Conservation (phyloP, 495 filamentous ascomycete species). For the Usnea hakonensis region DNA sequence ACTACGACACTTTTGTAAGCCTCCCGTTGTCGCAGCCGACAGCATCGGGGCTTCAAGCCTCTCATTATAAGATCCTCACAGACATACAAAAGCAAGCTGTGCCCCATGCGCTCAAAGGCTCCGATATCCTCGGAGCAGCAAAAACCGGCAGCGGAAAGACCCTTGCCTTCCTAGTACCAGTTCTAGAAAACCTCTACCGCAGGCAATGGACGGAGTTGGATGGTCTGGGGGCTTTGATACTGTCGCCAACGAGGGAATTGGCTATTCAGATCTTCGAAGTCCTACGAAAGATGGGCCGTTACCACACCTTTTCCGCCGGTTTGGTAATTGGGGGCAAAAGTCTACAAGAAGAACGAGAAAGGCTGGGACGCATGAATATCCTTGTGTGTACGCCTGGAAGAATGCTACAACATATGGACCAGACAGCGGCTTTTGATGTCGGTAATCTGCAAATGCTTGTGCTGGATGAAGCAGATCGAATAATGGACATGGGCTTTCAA, state of each 20-base stretch:
- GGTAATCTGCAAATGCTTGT: slow-evolving; percentile 89
- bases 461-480: slow-evolving; percentile 91
- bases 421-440: slow-evolving; percentile 84
- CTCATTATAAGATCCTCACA: slow-evolving; percentile 82
- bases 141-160: slow-evolving; percentile 98
- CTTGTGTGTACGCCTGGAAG: slow-evolving; percentile 91
- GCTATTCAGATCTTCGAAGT: slow-evolving; percentile 98
- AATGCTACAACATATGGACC: slow-evolving; percentile 92
- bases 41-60: slow-evolving; percentile 66
- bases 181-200: slow-evolving; percentile 91
- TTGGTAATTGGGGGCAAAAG: slow-evolving; percentile 93
- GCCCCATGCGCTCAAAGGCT: slow-evolving; percentile 73
- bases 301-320: slow-evolving; percentile 87
- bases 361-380: slow-evolving; percentile 92
- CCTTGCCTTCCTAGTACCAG: slow-evolving; percentile 82
- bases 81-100: slow-evolving; percentile 88
- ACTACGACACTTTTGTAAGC: slow-evolving; percentile 66
- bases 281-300: slow-evolving; percentile 77
- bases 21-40: slow-evolving; percentile 87
- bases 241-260: slow-evolving; percentile 90
- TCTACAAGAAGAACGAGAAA: slow-evolving; percentile 77
- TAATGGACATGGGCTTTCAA: slow-evolving; percentile 98
- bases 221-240: slow-evolving; percentile 83
- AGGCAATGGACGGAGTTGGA: slow-evolving; percentile 84
- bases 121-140: slow-evolving; percentile 87